Evolutionary conservation across 2,329 filamentous ascomycete species (phyloP).

Genomic region (Sporothrix pallida): DNA sequence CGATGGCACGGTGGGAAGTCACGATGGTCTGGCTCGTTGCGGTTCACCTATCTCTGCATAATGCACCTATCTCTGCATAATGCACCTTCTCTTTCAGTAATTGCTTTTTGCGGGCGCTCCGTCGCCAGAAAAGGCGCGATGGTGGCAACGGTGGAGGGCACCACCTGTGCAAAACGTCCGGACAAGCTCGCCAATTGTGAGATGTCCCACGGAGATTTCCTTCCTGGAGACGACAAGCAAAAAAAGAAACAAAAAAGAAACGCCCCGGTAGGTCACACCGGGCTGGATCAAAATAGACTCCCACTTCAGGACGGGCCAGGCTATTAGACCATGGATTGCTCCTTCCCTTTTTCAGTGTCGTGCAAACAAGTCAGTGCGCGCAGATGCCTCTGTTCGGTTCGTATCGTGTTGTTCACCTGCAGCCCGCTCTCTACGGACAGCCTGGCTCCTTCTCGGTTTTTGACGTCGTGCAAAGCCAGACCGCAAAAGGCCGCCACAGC

Average conservation of each 20-base stretch:
- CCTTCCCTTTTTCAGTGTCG: slow-evolving; percentile 10
- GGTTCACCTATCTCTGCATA: background rate
- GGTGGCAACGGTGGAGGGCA: slow-evolving; percentile 3
- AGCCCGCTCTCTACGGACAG: background rate
- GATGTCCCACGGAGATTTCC: background rate
- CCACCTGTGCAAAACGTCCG: slow-evolving; percentile 1
- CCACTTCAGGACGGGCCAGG: background rate
- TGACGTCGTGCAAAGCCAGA: slow-evolving; percentile 25
- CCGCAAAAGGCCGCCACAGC: background rate
- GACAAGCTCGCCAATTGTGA: background rate
- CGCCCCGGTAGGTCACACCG: background rate
- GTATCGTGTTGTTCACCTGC: background rate
- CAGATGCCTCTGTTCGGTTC: background rate
- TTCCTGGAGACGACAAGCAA: background rate
- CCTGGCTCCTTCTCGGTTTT: slow-evolving; percentile 28
- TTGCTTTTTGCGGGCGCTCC: background rate
- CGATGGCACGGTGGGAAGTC: background rate
- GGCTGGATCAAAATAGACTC: background rate
- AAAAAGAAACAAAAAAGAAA: background rate
- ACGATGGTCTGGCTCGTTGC: background rate
- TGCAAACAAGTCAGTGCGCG: slow-evolving; percentile 18
- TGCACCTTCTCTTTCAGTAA: background rate
- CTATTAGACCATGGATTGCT: background rate
- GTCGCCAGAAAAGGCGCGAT: background rate
- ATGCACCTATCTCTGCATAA: background rate